phyloP scores from a whole-genome alignment of 1,284 basidiomycete species.

The Stygiomarasmius scandens region DNA sequence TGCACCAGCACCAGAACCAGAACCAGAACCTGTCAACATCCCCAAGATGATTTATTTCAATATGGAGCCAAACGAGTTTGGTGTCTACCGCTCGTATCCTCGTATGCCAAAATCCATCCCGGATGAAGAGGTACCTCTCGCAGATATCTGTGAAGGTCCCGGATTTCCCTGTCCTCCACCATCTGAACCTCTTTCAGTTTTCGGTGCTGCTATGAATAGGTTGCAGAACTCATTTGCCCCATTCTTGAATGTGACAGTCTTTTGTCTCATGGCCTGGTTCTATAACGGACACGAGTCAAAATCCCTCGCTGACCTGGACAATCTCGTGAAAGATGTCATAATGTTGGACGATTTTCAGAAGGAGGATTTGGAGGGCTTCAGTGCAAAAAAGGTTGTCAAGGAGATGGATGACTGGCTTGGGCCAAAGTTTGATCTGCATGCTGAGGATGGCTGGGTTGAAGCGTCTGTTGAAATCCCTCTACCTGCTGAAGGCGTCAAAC shows the following conservation, averaged over 20 bases:
- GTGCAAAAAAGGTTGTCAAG: background rate
- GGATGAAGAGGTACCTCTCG: slow-evolving; percentile 8
- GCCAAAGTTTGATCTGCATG: background rate
- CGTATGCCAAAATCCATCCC: background rate
- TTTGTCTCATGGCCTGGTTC: slow-evolving; percentile 11
- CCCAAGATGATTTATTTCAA: background rate
- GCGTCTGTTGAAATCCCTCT: background rate
- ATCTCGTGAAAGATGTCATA: slow-evolving; percentile 18
- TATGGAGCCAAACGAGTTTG: too few relatives aligned
- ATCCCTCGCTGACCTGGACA: background rate
- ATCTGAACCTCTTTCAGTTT: background rate
- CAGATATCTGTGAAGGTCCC: slow-evolving; percentile 4
- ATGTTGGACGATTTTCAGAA: slow-evolving; percentile 12
- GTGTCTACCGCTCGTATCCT: background rate
- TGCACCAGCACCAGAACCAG: background rate
- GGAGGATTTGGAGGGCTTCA: slow-evolving; percentile 12
- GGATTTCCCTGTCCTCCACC: background rate
- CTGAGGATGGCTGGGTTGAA: background rate
- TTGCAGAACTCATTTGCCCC: background rate
- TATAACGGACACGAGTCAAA: background rate
- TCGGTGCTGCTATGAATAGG: background rate
- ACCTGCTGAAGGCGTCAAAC: background rate
- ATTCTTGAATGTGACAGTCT: slow-evolving; percentile 5
- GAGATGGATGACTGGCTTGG: background rate
- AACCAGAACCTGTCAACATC: background rate